A percentile compares a stretch with the other conserved stretches of the same genome.
Evolutionary conservation across 257 asterid genomes (phyloP).

Genomic region (Ehretia macrophylla): DNA sequence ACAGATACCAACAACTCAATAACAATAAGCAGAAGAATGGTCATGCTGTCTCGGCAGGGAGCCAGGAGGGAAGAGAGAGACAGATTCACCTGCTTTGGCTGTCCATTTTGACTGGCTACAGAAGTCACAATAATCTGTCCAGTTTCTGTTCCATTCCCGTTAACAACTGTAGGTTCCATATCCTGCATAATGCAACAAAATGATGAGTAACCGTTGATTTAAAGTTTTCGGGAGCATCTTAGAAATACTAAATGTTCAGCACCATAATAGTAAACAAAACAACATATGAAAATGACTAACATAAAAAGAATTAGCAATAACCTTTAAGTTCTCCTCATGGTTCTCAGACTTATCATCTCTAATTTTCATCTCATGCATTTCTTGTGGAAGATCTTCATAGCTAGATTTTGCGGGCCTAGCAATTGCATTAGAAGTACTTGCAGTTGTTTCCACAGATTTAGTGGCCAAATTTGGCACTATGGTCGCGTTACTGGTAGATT

Average conservation of each 20-base stretch:
- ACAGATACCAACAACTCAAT: neutral
- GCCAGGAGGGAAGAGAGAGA: neutral
- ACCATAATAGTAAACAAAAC: neutral
- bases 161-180: constrained; percentile 69
- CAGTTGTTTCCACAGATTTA: constrained; percentile 30
- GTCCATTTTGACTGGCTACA: constrained; percentile 63
- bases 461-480: constrained; percentile 27
- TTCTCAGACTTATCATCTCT: constrained; percentile 31
- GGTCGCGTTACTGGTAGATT: constrained; percentile 21
- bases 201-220: neutral
- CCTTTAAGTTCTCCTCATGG: constrained; percentile 51
- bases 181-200: constrained; percentile 36
- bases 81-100: constrained; percentile 65
- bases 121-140: constrained; percentile 89
- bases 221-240: neutral
- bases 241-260: neutral
- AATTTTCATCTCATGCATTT: constrained; percentile 33
- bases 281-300: neutral
- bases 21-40: neutral
- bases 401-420: constrained; percentile 35
- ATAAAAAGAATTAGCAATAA: constrained; percentile 16
- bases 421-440: constrained; percentile 30
- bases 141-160: constrained; percentile 79
- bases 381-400: constrained; percentile 34
- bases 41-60: neutral